phyloP scores from a whole-genome alignment of 169 alveolate species.

The Eimeria praecox region DNA sequence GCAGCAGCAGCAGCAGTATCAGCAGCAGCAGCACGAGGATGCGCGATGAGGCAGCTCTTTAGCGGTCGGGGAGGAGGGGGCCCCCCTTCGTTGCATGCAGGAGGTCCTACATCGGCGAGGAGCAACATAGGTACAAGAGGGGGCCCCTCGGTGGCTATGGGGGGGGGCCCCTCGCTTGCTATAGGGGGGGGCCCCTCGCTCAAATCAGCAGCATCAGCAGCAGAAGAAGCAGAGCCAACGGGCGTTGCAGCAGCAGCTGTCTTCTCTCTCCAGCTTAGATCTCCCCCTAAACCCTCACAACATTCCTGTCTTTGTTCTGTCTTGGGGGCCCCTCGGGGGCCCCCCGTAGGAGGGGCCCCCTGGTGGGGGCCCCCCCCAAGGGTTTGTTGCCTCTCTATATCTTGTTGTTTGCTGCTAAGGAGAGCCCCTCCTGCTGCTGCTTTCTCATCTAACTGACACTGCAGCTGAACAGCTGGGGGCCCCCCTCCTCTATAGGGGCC shows the following conservation, averaged over 20 bases:
- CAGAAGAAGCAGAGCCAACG: neutral
- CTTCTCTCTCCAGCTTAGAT: neutral
- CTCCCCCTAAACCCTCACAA: neutral
- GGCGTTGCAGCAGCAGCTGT: neutral
- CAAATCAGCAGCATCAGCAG: neutral
- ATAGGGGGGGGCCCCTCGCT: neutral
- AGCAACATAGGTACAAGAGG: neutral
- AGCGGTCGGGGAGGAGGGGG: neutral
- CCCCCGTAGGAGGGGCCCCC: neutral
- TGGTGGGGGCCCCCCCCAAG: no score
- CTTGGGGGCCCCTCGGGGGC: neutral
- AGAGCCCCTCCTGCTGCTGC: no score
- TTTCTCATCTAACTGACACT: no score
- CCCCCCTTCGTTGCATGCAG: neutral
- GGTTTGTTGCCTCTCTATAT: no score
- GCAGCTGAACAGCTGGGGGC: no score
- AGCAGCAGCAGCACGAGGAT: neutral
- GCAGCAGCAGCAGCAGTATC: constrained; percentile 14
- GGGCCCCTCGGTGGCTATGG: neutral
- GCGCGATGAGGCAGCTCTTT: neutral
- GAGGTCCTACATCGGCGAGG: no score
- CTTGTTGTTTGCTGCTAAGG: neutral
- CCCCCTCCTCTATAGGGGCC: no score
- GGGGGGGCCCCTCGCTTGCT: neutral
- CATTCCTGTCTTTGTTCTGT: constrained; percentile 59